These are phyloP conservation scores for Cnidoscolus chayamansa DNA, from an alignment of 441 rosid genomes.

Conservation along the genomic window DNA sequence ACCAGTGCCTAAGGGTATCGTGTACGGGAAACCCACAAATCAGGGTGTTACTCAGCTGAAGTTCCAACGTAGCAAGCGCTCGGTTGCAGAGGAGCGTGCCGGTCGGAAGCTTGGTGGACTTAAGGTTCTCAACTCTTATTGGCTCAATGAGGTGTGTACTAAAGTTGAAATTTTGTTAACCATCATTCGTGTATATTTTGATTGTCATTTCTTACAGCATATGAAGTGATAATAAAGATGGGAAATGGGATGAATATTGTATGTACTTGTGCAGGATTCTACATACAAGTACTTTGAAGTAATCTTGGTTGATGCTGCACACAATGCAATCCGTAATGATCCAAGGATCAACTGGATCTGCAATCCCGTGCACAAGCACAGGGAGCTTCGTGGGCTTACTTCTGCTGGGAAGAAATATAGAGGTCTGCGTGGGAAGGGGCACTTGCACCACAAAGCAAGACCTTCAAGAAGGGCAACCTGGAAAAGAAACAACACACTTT, in stretches of 20 bases:
- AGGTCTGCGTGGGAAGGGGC: conserved; percentile 84
- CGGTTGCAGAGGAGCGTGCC: conserved; percentile 97
- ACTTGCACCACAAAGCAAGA: conserved; percentile 66
- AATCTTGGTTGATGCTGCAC: conserved; percentile 75
- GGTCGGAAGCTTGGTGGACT: conserved; percentile 91
- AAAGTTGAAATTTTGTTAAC: not conserved
- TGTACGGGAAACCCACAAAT: conserved; percentile 94
- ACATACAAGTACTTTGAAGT: conserved; percentile 80
- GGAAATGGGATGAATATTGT: not conserved
- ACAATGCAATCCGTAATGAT: conserved; percentile 71
- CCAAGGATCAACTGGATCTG: conserved; percentile 88
- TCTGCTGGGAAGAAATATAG: conserved; percentile 87
- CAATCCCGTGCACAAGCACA: conserved; percentile 83
- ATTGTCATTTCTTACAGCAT: not conserved
- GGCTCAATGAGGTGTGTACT: conserved; percentile 67
- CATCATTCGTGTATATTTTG: not conserved
- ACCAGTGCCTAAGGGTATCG: conserved; percentile 93
- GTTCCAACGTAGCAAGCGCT: conserved; percentile 93
- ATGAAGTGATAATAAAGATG: not conserved
- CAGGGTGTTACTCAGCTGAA: conserved; percentile 98
- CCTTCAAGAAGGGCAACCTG: conserved; percentile 89
- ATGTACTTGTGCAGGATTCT: conserved; percentile 47
- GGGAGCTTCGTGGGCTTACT: conserved; percentile 84
- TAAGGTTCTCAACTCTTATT: conserved; percentile 84
- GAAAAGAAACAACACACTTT: conserved; percentile 70